phyloP scores from a whole-genome alignment of 2,329 filamentous ascomycete genomes.

The Chaetomiaceae sp. region DNA sequence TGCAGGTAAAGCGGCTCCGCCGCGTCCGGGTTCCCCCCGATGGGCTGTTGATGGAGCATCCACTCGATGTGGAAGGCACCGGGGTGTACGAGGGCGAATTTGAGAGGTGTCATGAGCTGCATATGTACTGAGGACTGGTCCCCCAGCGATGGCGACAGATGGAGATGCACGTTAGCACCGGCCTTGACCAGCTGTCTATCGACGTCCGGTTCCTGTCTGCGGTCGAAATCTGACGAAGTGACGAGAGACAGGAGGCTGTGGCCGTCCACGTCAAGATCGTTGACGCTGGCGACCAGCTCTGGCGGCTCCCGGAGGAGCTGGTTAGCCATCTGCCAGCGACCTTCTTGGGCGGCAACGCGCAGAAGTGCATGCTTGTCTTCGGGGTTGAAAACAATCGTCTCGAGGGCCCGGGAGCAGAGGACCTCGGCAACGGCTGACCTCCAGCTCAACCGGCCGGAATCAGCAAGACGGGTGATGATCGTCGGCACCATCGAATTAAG shows the following conservation, averaged over 20 bases:
- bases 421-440: too few species aligned
- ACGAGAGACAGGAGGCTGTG: neutral
- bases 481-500: too few species aligned
- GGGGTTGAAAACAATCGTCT: neutral
- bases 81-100: neutral
- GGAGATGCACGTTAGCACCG: conserved; percentile 1
- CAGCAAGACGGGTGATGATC: too few species aligned
- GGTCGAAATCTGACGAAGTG: neutral
- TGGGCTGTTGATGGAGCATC: conserved; percentile 9
- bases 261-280: neutral
- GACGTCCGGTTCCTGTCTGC: neutral
- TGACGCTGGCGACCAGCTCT: neutral
- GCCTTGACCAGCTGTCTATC: neutral
- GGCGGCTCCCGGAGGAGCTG: neutral
- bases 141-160: too few species aligned
- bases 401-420: neutral
- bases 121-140: too few species aligned
- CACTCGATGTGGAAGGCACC: neutral
- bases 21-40: conserved; percentile 6
- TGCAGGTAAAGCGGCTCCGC: neutral
- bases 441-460: too few species aligned
- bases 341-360: too few species aligned
- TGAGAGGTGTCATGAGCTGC: neutral
- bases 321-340: neutral
- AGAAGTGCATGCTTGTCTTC: neutral